Evolutionary conservation across 140 eudicot genomes (phyloP).

Genomic region (Ambrosia hybrid): DNA sequence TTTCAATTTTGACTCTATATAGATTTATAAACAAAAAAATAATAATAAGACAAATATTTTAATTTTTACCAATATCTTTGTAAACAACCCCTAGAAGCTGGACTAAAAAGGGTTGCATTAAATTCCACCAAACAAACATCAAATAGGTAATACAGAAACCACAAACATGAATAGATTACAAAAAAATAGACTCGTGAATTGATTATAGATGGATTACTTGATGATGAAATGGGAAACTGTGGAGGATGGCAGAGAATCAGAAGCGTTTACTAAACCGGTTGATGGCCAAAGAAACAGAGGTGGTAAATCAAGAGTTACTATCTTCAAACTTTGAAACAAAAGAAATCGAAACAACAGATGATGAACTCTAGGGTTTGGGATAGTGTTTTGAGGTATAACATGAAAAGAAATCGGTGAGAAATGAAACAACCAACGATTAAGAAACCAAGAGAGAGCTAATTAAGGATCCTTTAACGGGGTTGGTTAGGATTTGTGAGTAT

Average conservation of each 20-base stretch:
- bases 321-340: no score
- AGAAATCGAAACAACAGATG: no score
- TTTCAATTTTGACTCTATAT: no score
- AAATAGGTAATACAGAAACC: constrained; percentile 1
- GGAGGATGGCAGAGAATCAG: constrained; percentile 33
- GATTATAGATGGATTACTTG: constrained; percentile 23
- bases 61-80: constrained; percentile 1
- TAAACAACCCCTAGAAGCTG: constrained; percentile 21
- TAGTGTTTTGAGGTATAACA: no score
- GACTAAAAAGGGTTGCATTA: background rate
- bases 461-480: no score
- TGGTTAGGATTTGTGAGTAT: no score
- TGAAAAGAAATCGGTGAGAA: no score
- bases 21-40: no score
- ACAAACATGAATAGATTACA: background rate
- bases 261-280: background rate
- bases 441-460: no score
- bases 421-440: no score
- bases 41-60: background rate
- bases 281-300: constrained; percentile 1
- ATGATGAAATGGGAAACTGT: constrained; percentile 3
- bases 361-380: no score
- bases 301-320: constrained; percentile 18
- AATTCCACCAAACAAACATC: background rate
- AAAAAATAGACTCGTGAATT: background rate